phyloP scores from a whole-genome alignment of 257 asterid genomes.

The Ehretia macrophylla region DNA sequence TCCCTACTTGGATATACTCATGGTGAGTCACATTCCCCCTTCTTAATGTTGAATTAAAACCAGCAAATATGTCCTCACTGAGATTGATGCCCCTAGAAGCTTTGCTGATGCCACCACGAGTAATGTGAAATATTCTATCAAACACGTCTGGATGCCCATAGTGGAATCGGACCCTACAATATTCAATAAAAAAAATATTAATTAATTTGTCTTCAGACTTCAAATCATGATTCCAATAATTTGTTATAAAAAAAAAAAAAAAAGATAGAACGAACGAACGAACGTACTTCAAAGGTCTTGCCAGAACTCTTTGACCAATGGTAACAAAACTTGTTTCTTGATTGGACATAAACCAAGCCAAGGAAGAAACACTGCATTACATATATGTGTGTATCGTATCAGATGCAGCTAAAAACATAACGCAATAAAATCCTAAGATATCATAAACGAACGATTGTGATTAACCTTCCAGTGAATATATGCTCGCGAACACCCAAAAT shows the following conservation, averaged over 20 bases:
- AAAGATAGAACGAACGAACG: constrained; percentile 10
- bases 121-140: constrained; percentile 90
- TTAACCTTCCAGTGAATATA: constrained; percentile 92
- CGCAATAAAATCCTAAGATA: constrained; percentile 10
- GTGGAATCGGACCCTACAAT: constrained; percentile 94
- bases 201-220: too few relatives aligned
- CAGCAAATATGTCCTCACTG: constrained; percentile 98
- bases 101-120: constrained; percentile 98
- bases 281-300: constrained; percentile 90
- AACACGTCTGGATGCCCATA: constrained; percentile 98
- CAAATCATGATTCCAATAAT: too few relatives aligned
- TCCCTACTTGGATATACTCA: constrained; percentile 92
- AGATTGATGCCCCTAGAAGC: constrained; percentile 94
- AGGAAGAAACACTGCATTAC: constrained; percentile 84
- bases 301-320: constrained; percentile 98
- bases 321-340: constrained; percentile 99
- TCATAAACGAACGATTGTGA: constrained; percentile 4
- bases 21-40: constrained; percentile 94
- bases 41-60: constrained; percentile 87
- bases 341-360: constrained; percentile 99
- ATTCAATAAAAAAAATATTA: background rate
- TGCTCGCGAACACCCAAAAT: constrained; percentile 97
- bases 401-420: constrained; percentile 14
- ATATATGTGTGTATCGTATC: constrained; percentile 16
- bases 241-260: too few relatives aligned